Base-by-base conservation (phyloP, 495 filamentous ascomycete species). In the Penicillium roqueforti region DNA sequence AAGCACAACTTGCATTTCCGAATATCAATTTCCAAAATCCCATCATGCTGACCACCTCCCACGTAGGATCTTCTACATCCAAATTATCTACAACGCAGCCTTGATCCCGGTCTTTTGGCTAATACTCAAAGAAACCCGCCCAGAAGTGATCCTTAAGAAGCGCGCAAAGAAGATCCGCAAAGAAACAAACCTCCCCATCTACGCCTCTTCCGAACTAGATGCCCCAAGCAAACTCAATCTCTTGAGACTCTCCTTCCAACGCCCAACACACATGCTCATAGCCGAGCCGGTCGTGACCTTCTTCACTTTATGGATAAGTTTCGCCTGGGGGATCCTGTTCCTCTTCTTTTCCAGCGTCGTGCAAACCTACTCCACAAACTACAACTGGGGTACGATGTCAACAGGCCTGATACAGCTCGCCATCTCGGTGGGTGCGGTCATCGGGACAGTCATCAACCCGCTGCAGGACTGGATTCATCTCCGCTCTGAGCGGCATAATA, bases 111-210 rank as follows among this genome's bases (percentile, higher is more conserved):
- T 78, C 16, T 70, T 81, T 59, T 71, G 56, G 57, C 22, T 80
- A 13, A 59, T 73, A 14, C 63, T 82, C 11, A 45, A 53, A 4
- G 77, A 81, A 53, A 77, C 73, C 19, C 70, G 76, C 4, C 54
- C 58, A 0, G 63, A 67, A 26, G 71, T 73, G 3, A 83, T 91
- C 52, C 80, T 91, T 9, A 75, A 76, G 2, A 60, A 68, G 4
- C 79, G 86, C 13, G 87, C 87, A 6, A 76, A 74, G 53, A 84
- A 83, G 57, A 68, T 90, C 28, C 76, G 87, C 16, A 71, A 79
- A 32, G 63, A 80, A 46, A 89, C 86, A 1, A 83, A 84, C 2
- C 64, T 63, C 2, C 61, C 65, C 0, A 60, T 75, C 26, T 76
- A 73, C 50, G 71, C 73, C 1, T 55, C 62, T 6, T 55, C 62